Conservation (phyloP, 148 eudicot species). For the Suaeda aralocaspica region DNA sequence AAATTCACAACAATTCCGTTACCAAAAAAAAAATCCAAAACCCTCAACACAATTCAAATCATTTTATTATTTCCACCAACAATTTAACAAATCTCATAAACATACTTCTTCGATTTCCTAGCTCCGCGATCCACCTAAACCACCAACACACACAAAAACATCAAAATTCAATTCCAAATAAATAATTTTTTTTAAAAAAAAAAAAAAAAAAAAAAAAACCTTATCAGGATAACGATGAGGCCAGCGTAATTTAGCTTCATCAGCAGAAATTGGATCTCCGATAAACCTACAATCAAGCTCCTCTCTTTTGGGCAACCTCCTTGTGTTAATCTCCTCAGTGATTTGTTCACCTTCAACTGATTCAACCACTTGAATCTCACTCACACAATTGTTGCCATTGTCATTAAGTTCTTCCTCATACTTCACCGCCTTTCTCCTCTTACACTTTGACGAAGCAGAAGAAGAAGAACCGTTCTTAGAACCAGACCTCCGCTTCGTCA, state of each 20-base stretch:
- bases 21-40: not conserved
- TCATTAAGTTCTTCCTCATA: not conserved
- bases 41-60: not conserved
- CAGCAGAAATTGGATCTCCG: constrained; percentile 37
- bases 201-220: constrained; percentile 8
- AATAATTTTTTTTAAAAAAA: not conserved
- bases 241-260: constrained; percentile 47
- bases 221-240: constrained; percentile 37
- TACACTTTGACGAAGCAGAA: constrained; percentile 2
- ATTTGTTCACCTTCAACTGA: constrained; percentile 7
- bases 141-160: not conserved
- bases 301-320: not conserved
- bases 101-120: constrained; percentile 10
- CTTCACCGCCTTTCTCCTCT: not conserved
- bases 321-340: not conserved
- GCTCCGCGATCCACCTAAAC: not conserved
- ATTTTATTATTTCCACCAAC: not conserved
- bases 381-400: not conserved
- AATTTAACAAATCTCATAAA: not conserved
- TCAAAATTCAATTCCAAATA: not conserved
- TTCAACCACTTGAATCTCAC: not conserved
- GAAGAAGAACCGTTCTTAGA: constrained; percentile 11
- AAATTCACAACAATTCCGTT: not conserved
- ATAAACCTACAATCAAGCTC: constrained; percentile 32
- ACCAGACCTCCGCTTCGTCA: constrained; percentile 28